Evolutionary conservation across 2,329 filamentous ascomycete species (phyloP).

Genomic region (Claviceps monticola): DNA sequence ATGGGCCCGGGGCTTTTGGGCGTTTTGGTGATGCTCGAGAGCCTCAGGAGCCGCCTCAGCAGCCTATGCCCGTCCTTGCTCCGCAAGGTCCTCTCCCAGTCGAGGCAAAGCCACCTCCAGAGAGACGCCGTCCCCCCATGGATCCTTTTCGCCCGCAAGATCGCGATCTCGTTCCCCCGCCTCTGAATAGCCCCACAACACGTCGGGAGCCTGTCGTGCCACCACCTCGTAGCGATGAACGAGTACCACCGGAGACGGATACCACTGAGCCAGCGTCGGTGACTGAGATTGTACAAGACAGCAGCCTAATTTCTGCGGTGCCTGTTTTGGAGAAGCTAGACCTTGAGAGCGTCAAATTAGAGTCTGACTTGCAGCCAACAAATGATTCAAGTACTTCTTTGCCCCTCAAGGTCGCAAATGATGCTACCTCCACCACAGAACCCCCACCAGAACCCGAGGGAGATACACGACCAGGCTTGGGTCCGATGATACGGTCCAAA

Average conservation of each 20-base stretch:
- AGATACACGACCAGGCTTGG: constrained; percentile 56
- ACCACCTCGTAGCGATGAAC: constrained; percentile 36
- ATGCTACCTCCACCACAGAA: constrained; percentile 13
- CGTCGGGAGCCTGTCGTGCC: constrained; percentile 32
- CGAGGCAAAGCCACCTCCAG: constrained; percentile 38
- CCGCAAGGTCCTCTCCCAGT: constrained; percentile 3
- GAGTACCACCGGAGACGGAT: constrained; percentile 33
- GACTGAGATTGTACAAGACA: constrained; percentile 12
- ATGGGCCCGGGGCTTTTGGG: constrained; percentile 24
- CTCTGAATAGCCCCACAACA: constrained; percentile 37
- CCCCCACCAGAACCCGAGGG: constrained; percentile 15
- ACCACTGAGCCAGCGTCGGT: constrained; percentile 10
- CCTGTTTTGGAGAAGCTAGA: constrained; percentile 6
- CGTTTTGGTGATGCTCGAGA: constrained; percentile 19
- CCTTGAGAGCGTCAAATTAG: constrained; percentile 5
- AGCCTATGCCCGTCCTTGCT: constrained; percentile 2
- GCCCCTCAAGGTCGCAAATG: constrained; percentile 14
- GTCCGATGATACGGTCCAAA: constrained; percentile 81
- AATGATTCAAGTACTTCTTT: constrained; percentile 11
- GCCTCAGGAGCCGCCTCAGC: constrained; percentile 8
- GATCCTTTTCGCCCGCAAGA: constrained; percentile 41
- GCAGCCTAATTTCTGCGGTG: constrained; percentile 12
- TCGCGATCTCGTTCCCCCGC: constrained; percentile 42
- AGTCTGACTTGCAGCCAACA: constrained; percentile 4
- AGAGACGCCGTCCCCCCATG: constrained; percentile 54